These are phyloP conservation scores for Ceratobasidium sp. DNA, from an alignment of 1,284 basidiomycete species.

Conservation along the genomic window DNA sequence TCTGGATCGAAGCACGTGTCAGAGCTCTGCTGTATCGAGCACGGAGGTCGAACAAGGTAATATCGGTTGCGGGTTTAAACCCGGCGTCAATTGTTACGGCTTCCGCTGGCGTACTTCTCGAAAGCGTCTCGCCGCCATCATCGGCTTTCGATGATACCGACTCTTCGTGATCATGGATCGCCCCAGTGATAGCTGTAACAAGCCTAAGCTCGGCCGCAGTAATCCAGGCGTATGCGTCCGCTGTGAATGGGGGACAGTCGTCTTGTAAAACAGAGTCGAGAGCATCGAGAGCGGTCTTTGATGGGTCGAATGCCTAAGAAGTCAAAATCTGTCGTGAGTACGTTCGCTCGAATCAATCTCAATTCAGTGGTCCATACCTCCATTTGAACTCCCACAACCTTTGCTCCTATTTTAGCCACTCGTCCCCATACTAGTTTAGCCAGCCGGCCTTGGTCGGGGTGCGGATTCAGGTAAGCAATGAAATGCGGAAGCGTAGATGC, in stretches of 20 bases:
- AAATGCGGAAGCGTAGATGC: too few species aligned
- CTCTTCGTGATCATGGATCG: not conserved
- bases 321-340: not conserved
- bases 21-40: not conserved
- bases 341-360: too few species aligned
- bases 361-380: too few species aligned
- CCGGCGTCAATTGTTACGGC: not conserved
- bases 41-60: not conserved
- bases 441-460: not conserved
- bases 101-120: not conserved
- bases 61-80: not conserved
- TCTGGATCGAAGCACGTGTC: not conserved
- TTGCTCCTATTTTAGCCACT: not conserved
- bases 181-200: not conserved
- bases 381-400: too few species aligned
- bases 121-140: too few species aligned
- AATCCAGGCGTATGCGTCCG: not conserved
- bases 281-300: not conserved
- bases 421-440: not conserved
- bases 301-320: not conserved
- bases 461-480: not conserved
- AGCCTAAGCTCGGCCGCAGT: not conserved
- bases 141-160: not conserved
- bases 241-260: not conserved
- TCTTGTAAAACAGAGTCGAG: not conserved